Evolutionary conservation across 306 rosid genomes (phyloP).

Genomic region (Geum urbanum): DNA sequence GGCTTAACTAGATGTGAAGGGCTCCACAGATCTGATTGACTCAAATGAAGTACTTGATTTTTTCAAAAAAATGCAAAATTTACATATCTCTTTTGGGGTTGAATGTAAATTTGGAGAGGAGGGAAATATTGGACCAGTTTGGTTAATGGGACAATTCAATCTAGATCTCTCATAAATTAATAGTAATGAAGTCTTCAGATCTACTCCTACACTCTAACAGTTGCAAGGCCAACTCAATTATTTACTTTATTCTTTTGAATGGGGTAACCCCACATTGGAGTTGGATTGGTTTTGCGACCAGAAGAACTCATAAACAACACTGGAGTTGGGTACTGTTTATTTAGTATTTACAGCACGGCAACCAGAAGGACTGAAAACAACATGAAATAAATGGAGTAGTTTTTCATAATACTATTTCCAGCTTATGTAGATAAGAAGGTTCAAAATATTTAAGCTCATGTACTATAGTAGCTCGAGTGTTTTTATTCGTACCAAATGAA

Average conservation of each 20-base stretch:
- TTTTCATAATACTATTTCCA: too few relatives aligned
- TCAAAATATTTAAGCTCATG: too few relatives aligned
- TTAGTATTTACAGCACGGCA: not conserved
- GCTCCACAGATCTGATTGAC: conserved; percentile 21
- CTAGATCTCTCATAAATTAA: not conserved
- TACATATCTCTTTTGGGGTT: not conserved
- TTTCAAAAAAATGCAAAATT: not conserved
- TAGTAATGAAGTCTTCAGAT: conserved; percentile 9
- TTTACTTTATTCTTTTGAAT: conserved; percentile 6
- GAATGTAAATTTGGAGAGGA: not conserved
- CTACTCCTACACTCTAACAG: not conserved
- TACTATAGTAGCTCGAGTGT: too few relatives aligned
- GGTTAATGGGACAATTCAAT: not conserved
- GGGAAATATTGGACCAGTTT: not conserved
- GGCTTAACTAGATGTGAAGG: conserved; percentile 42
- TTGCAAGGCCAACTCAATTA: not conserved
- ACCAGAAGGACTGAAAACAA: too few relatives aligned
- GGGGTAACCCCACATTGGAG: conserved; percentile 4
- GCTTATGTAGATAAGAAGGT: too few relatives aligned
- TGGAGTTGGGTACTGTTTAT: not conserved
- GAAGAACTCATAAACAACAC: not conserved
- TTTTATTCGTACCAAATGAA: too few relatives aligned
- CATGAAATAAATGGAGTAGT: not conserved
- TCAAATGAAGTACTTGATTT: conserved; percentile 8
- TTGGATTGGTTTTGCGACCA: not conserved